Percentiles rank a stretch among this genome's conserved stretches.
These are phyloP conservation scores for Syzygium grande DNA, from an alignment of 345 rosid species.

Conservation along the genomic window DNA sequence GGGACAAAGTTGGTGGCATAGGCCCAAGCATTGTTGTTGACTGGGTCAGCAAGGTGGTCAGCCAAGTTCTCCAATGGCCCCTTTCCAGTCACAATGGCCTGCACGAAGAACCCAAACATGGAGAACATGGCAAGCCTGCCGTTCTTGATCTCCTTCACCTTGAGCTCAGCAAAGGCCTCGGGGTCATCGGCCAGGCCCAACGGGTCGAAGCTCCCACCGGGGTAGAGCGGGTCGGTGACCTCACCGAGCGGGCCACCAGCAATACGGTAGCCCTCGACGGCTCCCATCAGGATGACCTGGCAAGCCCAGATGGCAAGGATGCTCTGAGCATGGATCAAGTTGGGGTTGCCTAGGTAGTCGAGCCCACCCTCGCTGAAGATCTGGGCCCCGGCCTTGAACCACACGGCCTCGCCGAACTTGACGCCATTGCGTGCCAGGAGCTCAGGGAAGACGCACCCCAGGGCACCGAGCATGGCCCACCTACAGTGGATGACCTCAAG, in stretches of 20 bases:
- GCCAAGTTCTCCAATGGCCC: slow-evolving; percentile 20
- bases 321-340: slow-evolving; percentile 20
- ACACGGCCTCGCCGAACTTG: slow-evolving; percentile 12
- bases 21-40: slow-evolving; percentile 20
- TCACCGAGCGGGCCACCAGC: slow-evolving; percentile 11
- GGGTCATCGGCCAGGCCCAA: slow-evolving; percentile 20
- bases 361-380: slow-evolving; percentile 11
- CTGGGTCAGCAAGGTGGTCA: slow-evolving; percentile 18
- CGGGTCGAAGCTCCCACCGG: slow-evolving; percentile 17
- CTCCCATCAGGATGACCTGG: slow-evolving; percentile 15
- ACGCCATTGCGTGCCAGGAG: slow-evolving; percentile 7
- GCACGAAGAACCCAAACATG: slow-evolving; percentile 12
- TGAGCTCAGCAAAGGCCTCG: slow-evolving; percentile 13
- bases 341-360: slow-evolving; percentile 16
- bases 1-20: slow-evolving; percentile 19
- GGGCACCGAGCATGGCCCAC: slow-evolving; percentile 20
- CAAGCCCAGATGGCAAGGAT: slow-evolving; percentile 10
- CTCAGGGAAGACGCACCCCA: slow-evolving; percentile 10
- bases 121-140: slow-evolving; percentile 22
- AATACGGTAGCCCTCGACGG: slow-evolving; percentile 3
- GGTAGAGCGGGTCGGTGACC: slow-evolving; percentile 11
- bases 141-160: slow-evolving; percentile 23
- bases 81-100: slow-evolving; percentile 11
- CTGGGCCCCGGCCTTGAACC: slow-evolving; percentile 12
- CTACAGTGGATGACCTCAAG: slow-evolving; percentile 15